Evolutionary conservation across 1,139 yeast species (phyloP).

Genomic region (Pichia terricola): DNA sequence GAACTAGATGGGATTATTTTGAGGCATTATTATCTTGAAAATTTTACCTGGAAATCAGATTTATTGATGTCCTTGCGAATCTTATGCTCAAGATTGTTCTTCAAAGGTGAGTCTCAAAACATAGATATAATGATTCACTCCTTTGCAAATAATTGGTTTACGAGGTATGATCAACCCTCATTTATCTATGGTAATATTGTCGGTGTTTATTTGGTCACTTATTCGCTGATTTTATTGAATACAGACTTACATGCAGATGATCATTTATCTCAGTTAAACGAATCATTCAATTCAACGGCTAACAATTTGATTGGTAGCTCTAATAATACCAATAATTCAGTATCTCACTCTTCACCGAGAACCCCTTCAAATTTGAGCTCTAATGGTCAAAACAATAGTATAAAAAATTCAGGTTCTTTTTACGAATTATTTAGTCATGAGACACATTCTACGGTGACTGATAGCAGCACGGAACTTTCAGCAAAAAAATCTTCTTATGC

Average conservation of each 20-base stretch:
- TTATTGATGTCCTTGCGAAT: conserved; percentile 47
- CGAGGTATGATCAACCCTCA: conserved; percentile 33
- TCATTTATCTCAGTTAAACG: conserved; percentile 5
- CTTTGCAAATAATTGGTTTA: conserved; percentile 61
- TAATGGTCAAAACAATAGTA: too few species aligned
- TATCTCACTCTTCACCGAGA: background rate
- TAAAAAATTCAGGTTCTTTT: background rate
- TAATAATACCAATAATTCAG: background rate
- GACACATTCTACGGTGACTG: background rate
- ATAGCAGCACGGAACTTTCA: background rate
- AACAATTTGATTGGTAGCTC: too few species aligned
- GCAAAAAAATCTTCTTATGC: background rate
- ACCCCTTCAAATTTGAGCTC: too few species aligned
- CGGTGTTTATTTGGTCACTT: conserved; percentile 63
- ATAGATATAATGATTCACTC: conserved; percentile 66
- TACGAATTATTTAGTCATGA: background rate
- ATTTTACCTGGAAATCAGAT: conserved; percentile 41
- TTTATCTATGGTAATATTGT: conserved; percentile 44
- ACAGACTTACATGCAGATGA: conserved; percentile 49
- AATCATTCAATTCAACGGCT: background rate
- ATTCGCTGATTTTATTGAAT: conserved; percentile 64
- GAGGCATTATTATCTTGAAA: conserved; percentile 37
- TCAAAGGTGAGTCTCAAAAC: conserved; percentile 80
- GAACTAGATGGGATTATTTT: conserved; percentile 31
- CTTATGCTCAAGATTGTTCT: conserved; percentile 55